A percentile compares a stretch with the other conserved stretches of the same genome.
These are phyloP conservation scores for Cochlearia excelsa DNA, from an alignment of 345 rosid genomes.

Conservation along the genomic window DNA sequence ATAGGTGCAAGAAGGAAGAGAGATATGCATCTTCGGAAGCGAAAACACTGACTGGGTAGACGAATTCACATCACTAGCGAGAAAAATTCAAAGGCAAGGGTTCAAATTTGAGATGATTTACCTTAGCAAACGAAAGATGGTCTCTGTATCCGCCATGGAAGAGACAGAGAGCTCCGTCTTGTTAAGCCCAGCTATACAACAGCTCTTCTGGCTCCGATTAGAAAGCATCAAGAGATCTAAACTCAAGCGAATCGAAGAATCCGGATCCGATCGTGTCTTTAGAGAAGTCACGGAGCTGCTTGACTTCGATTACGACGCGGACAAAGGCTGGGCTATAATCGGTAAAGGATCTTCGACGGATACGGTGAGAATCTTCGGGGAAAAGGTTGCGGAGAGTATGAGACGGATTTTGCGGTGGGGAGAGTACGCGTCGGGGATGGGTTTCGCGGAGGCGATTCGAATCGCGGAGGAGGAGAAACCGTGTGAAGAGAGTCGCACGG, in stretches of 20 bases:
- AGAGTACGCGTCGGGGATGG: constrained; percentile 39
- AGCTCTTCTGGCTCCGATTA: constrained; percentile 65
- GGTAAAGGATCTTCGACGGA: constrained; percentile 47
- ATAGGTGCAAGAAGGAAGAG: constrained; percentile 59
- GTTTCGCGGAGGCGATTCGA: constrained; percentile 52
- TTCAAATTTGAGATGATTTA: constrained; percentile 52
- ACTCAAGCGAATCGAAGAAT: constrained; percentile 32
- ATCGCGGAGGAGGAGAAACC: constrained; percentile 37
- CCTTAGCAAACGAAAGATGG: constrained; percentile 41
- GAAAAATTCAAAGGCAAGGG: constrained; percentile 38
- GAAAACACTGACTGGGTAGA: constrained; percentile 48
- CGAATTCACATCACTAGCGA: constrained; percentile 42
- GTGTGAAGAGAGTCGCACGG: constrained; percentile 42
- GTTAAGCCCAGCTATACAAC: constrained; percentile 42
- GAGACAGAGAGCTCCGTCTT: constrained; percentile 30
- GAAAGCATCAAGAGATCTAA: constrained; percentile 61
- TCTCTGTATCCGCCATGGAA: constrained; percentile 31
- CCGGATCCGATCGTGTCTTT: constrained; percentile 42
- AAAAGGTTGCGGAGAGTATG: constrained; percentile 40
- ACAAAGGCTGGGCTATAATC: constrained; percentile 63
- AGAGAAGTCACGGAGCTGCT: constrained; percentile 47
- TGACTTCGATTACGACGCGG: constrained; percentile 33
- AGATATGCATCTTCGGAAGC: constrained; percentile 63
- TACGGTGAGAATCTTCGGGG: constrained; percentile 29
- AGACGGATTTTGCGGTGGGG: constrained; percentile 48